Conservation (phyloP, 139 green algal species). For the Nannochloris sp. region DNA sequence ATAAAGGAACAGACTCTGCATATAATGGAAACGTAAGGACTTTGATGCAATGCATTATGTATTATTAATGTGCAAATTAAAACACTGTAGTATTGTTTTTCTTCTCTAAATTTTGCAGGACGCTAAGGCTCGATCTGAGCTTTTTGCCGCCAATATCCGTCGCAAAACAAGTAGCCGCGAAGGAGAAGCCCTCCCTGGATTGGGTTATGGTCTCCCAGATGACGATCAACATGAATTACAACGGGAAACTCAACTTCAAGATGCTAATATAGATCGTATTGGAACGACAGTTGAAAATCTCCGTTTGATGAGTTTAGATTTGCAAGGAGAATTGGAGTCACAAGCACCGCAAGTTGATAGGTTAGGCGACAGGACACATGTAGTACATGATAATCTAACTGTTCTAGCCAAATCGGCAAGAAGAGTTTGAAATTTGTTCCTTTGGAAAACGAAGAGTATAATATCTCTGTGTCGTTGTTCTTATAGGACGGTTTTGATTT, state of each 20-base stretch:
- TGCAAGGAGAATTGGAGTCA: constrained; percentile 4
- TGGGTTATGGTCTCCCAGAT: constrained; percentile 14
- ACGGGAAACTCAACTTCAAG: constrained; percentile 15
- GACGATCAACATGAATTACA: constrained; percentile 13
- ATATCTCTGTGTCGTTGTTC: too few relatives aligned
- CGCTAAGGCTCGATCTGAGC: background rate
- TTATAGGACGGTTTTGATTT: too few relatives aligned
- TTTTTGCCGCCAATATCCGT: background rate
- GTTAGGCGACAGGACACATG: background rate
- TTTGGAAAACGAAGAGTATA: too few relatives aligned
- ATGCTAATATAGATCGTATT: constrained; percentile 6
- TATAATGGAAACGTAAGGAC: constrained; percentile 1
- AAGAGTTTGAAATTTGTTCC: too few relatives aligned
- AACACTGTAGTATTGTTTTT: too few relatives aligned
- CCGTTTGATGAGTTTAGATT: constrained; percentile 15
- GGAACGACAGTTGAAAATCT: constrained; percentile 6
- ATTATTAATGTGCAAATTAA: too few relatives aligned
- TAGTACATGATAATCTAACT: constrained; percentile 12
- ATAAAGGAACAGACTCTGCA: constrained; percentile 3
- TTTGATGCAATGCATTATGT: background rate
- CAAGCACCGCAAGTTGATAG: constrained; percentile 7
- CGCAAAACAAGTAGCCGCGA: too few relatives aligned
- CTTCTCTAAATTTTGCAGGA: constrained; percentile 1
- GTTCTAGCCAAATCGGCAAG: background rate
- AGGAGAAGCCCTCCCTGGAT: background rate